These are phyloP conservation scores for Acer campestre DNA, from an alignment of 345 rosid genomes.

Conservation along the genomic window DNA sequence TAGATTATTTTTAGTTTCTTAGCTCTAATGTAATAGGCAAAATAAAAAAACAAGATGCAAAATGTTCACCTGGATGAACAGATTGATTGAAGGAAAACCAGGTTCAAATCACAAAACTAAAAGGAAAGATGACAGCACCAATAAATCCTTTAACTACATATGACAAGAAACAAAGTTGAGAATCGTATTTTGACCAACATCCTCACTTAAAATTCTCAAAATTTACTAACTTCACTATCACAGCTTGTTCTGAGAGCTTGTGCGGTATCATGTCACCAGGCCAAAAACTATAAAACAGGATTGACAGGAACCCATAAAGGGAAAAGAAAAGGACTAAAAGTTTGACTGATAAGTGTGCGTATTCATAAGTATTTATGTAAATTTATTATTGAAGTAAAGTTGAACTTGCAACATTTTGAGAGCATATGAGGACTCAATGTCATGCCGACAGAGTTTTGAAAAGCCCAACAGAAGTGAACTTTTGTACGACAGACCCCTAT, in stretches of 20 bases:
- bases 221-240: neutral
- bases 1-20: neutral
- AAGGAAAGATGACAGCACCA: neutral
- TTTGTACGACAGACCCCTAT: neutral
- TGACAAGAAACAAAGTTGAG: neutral
- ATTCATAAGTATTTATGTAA: neutral
- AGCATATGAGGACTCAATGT: neutral
- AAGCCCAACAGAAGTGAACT: constrained; percentile 2
- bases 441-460: neutral
- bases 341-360: neutral
- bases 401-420: neutral
- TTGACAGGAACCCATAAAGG: neutral
- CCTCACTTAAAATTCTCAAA: neutral
- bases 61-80: neutral
- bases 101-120: neutral
- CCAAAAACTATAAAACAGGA: neutral
- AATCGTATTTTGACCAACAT: neutral
- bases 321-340: neutral
- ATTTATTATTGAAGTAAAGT: neutral
- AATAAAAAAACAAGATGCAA: neutral
- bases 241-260: neutral
- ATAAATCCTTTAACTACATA: neutral
- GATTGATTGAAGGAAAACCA: neutral
- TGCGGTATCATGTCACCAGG: neutral
- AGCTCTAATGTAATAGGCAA: neutral